Evolutionary conservation across 2,329 filamentous ascomycete species (phyloP).

Genomic region (Cladosporium sp.): DNA sequence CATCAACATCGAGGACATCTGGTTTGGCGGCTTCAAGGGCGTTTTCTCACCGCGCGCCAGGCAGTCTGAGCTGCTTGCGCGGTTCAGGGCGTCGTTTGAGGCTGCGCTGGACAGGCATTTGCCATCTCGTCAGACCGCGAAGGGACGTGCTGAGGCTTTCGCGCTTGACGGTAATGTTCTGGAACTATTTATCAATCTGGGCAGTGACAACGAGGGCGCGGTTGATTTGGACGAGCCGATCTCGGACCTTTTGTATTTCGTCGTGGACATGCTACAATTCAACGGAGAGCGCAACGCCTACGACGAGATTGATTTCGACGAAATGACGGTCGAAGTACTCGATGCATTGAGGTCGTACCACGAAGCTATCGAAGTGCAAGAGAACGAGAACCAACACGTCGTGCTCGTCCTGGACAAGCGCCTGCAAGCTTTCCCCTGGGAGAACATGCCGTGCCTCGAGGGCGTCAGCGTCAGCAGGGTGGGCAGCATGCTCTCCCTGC

Average conservation of each 20-base stretch:
- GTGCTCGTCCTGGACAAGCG: conserved; percentile 89
- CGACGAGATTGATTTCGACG: conserved; percentile 94
- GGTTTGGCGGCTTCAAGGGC: conserved; percentile 91
- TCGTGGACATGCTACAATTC: conserved; percentile 94
- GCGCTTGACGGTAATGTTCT: conserved; percentile 65
- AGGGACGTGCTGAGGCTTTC: conserved; percentile 47
- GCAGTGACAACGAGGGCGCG: conserved; percentile 63
- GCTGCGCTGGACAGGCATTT: conserved; percentile 77
- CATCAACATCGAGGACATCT: conserved; percentile 82
- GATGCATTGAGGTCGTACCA: conserved; percentile 83
- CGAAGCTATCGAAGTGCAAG: conserved; percentile 37
- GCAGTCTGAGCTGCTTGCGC: conserved; percentile 61
- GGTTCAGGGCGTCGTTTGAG: conserved; percentile 75
- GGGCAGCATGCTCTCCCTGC: conserved; percentile 78
- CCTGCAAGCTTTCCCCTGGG: conserved; percentile 91
- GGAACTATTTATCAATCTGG: conserved; percentile 84
- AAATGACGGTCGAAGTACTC: conserved; percentile 80
- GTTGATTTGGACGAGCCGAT: conserved; percentile 80
- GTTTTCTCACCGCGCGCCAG: conserved; percentile 76
- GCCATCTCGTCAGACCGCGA: conserved; percentile 67
- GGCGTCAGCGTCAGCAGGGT: conserved; percentile 78
- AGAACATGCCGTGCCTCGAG: conserved; percentile 83
- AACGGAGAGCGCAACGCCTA: conserved; percentile 95
- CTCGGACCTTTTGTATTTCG: conserved; percentile 92
- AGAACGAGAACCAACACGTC: conserved; percentile 57